Base-by-base conservation (phyloP, 345 rosid genomes). In the Bretschneidera sinensis region DNA sequence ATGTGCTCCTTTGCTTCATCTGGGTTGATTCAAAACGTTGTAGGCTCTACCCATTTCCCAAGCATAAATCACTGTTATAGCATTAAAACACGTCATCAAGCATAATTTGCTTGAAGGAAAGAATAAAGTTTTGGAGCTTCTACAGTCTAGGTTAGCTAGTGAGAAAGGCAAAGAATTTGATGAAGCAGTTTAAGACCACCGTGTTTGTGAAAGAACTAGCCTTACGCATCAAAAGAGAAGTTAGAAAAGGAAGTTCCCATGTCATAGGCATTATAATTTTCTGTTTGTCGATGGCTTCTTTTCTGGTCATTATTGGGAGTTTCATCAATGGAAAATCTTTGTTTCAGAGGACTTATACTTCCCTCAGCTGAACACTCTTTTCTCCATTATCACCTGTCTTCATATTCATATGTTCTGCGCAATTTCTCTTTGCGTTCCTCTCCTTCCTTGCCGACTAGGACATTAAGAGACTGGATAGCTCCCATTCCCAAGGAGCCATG, bases 231-330 rank as follows among this genome's bases (percentile, higher is more conserved):
- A n/a, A n/a, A n/a, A n/a, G n/a, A 59, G 63, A 51, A 48, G 48
- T 65, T 35, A 51, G 55, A 55, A 24, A 35, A 48, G 43, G 66
- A 1, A 51, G 55, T 47, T 21, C 61, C 51, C 74, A 48, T 10
- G n/a, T 59, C 18, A 24, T 55, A 11, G n/a, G 14, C 25, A 54
- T 69, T 8, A 24, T 66, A 2, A 39, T 70, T 22, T 22, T 70
- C 43, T 66, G 61, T 57, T 53, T 70, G 25, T 70, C 71, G 5
- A 39, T 67, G n/a, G 61, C 59, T 4, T 68, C 62, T 21, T 48
- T 70, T 18, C 21, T n/a, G n/a, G n/a, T n/a, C n/a, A n/a, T n/a
- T n/a, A n/a, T n/a, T n/a, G n/a, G n/a, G n/a, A n/a, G n/a, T n/a
- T n/a, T n/a, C n/a, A n/a, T n/a, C n/a, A n/a, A n/a, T n/a, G n/a